These are phyloP conservation scores for Candida xiaguanensis DNA, from an alignment of 805 yeast species.

Conservation along the genomic window DNA sequence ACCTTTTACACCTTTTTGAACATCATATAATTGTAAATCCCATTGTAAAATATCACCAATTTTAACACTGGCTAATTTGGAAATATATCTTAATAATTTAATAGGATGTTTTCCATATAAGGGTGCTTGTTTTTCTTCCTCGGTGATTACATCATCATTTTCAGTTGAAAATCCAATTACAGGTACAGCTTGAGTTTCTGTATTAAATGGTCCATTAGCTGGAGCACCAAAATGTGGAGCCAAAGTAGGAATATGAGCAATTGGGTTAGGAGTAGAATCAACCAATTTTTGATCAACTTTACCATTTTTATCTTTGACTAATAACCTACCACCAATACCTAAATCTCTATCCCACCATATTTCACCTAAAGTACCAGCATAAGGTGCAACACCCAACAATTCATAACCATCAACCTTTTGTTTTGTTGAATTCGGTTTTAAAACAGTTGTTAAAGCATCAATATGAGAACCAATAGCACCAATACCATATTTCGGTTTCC, in stretches of 20 bases:
- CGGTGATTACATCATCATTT: conserved; percentile 47
- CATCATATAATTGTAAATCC: conserved; percentile 78
- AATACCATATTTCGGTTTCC: conserved; percentile 62
- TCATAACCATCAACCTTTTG: conserved; percentile 67
- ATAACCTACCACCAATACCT: conserved; percentile 76
- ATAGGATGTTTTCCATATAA: conserved; percentile 67
- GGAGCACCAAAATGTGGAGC: conserved; percentile 85
- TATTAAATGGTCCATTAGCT: conserved; percentile 67
- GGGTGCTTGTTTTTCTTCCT: conserved; percentile 60
- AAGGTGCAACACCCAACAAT: conserved; percentile 78
- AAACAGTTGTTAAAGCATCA: conserved; percentile 63
- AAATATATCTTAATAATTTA: conserved; percentile 62
- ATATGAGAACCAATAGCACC: conserved; percentile 74
- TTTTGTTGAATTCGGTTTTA: conserved; percentile 71
- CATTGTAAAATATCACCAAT: conserved; percentile 63
- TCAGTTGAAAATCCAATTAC: conserved; percentile 57
- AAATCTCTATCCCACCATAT: conserved; percentile 85
- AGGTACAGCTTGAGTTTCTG: conserved; percentile 76
- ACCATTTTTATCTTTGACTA: conserved; percentile 39
- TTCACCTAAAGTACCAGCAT: conserved; percentile 64
- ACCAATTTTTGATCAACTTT: conserved; percentile 43
- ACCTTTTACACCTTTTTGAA: conserved; percentile 74
- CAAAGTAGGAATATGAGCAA: conserved; percentile 78
- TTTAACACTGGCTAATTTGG: conserved; percentile 53
- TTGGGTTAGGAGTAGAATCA: conserved; percentile 60